Base-by-base conservation (phyloP, 2,329 filamentous ascomycete species). In the Alternaria brassicae region DNA sequence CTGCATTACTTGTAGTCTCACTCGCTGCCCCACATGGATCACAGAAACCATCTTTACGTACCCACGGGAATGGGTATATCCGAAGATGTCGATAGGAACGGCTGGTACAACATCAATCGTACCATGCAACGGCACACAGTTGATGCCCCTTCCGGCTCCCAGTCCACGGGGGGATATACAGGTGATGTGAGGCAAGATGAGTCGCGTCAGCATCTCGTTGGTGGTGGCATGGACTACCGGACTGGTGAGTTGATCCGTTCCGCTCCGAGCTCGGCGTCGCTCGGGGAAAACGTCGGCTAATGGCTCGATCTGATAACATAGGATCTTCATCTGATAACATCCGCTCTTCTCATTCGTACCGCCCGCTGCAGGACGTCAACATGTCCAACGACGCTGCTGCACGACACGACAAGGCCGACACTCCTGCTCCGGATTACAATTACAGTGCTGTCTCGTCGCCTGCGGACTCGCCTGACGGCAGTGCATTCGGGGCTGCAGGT, bases 221-320 rank as follows among this genome's bases (percentile, higher is more conserved):
- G 5, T 19, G 36, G n/a, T 19, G 36, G 36, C 36, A 19, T 37
- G n/a, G 9, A 17, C 19, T 39, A n/a, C 3, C 17, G 17, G 17
- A 39, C 19, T 36, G 36, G 36, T 25, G 27, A 49, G 51, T 55
- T 55, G 39, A 17, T 40, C 53, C 53, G 57, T 23, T 60, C 60
- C 65, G 65, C 60, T 56, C 58, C 66, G 67, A 62, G 49, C 53
- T 67, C 67, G 70, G 64, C 63, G 36, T 50, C 30, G 53, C 50
- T 55, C 62, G 64, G 60, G 34, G 23, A 10, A 47, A 27, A 17
- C 19, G 30, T 32, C n/a, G 45, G 55, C 60, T 61, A 59, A 56
- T 62, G 51, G 65, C 34, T 61, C 45, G 62, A 73, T 72, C 71
- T 70, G 71, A 74, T 74, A 72, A 71, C 55, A 19, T 39, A 47